A percentile compares a stretch with the other conserved stretches of the same genome.
Evolutionary conservation across 108 stramenopile species (phyloP).

Genomic region (Cyclotella atomus): DNA sequence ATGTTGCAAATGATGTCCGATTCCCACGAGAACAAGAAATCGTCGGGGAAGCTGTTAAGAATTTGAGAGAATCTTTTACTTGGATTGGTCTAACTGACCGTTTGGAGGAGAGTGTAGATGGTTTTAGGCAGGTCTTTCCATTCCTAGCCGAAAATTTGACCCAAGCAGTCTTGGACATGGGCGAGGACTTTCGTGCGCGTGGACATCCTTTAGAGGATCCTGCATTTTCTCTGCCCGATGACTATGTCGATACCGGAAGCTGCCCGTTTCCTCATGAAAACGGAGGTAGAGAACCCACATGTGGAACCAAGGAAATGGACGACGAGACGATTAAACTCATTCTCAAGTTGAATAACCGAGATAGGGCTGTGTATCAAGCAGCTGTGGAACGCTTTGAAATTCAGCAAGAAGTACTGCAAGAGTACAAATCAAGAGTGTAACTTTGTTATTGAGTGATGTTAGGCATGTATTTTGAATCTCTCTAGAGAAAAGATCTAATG

Average conservation of each 20-base stretch:
- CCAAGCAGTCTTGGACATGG: conserved; percentile 4
- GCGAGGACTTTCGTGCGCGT: conserved; percentile 11
- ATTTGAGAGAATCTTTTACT: conserved; percentile 66
- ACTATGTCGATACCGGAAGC: conserved; percentile 54
- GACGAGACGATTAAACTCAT: conserved; percentile 64
- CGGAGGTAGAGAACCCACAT: conserved; percentile 61
- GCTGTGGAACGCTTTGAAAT: conserved; percentile 65
- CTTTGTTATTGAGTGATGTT: too few relatives aligned
- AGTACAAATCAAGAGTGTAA: conserved; percentile 27
- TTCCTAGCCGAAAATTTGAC: conserved; percentile 57
- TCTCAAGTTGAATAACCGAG: conserved; percentile 64
- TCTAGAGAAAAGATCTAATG: too few relatives aligned
- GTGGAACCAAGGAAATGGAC: conserved; percentile 61
- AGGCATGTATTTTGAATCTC: too few relatives aligned
- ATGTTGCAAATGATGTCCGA: conserved; percentile 48
- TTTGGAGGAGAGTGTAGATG: conserved; percentile 47
- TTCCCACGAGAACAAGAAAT: conserved; percentile 50
- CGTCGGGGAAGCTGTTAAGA: conserved; percentile 67
- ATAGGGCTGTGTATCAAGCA: conserved; percentile 73
- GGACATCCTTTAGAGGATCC: conserved; percentile 15
- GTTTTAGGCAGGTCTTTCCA: conserved; percentile 67
- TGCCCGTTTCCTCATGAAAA: conserved; percentile 61
- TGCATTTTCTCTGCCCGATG: conserved; percentile 59
- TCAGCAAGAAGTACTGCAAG: conserved; percentile 58
- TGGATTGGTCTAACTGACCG: conserved; percentile 78